Percentiles rank a stretch among this genome's conserved stretches.
These are phyloP conservation scores for Alternaria atra DNA, from an alignment of 2,329 filamentous ascomycete genomes.

Conservation along the genomic window DNA sequence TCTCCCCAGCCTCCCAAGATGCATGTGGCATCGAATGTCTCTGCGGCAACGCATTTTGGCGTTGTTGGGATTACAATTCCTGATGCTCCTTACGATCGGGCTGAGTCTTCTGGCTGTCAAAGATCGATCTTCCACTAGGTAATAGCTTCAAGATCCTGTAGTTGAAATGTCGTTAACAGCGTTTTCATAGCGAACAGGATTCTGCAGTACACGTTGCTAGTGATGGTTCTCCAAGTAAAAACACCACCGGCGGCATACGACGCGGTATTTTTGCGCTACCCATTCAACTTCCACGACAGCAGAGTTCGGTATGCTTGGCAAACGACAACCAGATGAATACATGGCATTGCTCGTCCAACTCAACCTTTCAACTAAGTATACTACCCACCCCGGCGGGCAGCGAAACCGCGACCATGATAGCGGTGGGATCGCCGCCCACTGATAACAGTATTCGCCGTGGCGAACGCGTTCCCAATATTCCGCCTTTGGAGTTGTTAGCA, in stretches of 20 bases:
- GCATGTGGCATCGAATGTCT: conserved; percentile 33
- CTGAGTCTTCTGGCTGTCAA: conserved; percentile 25
- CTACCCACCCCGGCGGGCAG: conserved; percentile 21
- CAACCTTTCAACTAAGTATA: conserved; percentile 30
- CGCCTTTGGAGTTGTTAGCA: conserved; percentile 17
- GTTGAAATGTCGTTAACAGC: background rate
- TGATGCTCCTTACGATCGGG: conserved; percentile 28
- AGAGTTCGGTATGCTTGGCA: conserved; percentile 39
- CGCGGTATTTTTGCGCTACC: conserved; percentile 33
- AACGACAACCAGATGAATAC: conserved; percentile 33
- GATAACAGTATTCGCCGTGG: conserved; percentile 28
- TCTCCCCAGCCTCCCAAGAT: conserved; percentile 33
- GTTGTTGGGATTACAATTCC: conserved; percentile 31
- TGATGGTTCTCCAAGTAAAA: conserved; percentile 2
- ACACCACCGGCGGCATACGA: conserved; percentile 15
- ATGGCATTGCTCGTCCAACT: conserved; percentile 36
- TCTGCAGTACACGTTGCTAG: conserved; percentile 6
- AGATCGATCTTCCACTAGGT: conserved; percentile 15
- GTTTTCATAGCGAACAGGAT: background rate
- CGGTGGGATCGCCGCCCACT: conserved; percentile 14
- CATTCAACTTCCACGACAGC: conserved; percentile 30
- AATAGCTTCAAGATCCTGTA: background rate
- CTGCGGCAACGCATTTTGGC: conserved; percentile 31
- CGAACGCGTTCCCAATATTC: conserved; percentile 27
- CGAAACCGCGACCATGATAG: conserved; percentile 21